Base-by-base conservation (phyloP, 192 early-diverging fungal genomes). In the Coemansia sp. region DNA sequence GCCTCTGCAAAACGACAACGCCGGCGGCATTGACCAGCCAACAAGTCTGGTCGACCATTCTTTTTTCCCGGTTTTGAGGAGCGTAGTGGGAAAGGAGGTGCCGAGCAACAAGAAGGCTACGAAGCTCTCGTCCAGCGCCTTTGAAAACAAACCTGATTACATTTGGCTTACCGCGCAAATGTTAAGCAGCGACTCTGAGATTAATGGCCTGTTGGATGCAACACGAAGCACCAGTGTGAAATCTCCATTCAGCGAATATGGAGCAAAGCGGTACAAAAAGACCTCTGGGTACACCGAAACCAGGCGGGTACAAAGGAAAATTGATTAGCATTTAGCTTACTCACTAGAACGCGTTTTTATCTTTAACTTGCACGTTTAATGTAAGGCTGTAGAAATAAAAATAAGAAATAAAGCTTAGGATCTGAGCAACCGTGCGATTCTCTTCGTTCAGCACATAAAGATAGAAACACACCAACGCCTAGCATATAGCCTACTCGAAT, bases 131-230 rank as follows among this genome's bases (percentile, higher is more conserved):
- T 25, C 59, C 33, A 45, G 29, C 17, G 9, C 40, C 33, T 56
- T 35, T 56, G 62, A 61, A 53, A 45, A 36, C 41, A 55, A 50
- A 40, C 69, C 69, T 11, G 65, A 67, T 20, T 23, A 36, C 17
- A 38, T 60, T 11, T 79, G 76, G 76, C 70, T 79, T 35, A 73
- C 67, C 8, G 61, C 70, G 14, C 76, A 79, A 50, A 73, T 73
- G 70, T 54, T 70, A 1, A 19, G 36, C 14, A 54, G 48, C 43
- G 45, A 25, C 4, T 38, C 25, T 3, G 75, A 71, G 20, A 65
- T 71, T n/a, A 43, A 43, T 9, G 10, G 14, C 34, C 46, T 78
- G 42, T 22, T 72, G n/a, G 13, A 17, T 0, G 41, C n/a, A 25
- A 25, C 23, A 7, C 3, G 22, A 20, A 19, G 22, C 22, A 33